Base-by-base conservation (phyloP, 805 yeast species). In the Kodamaea leandrae region DNA sequence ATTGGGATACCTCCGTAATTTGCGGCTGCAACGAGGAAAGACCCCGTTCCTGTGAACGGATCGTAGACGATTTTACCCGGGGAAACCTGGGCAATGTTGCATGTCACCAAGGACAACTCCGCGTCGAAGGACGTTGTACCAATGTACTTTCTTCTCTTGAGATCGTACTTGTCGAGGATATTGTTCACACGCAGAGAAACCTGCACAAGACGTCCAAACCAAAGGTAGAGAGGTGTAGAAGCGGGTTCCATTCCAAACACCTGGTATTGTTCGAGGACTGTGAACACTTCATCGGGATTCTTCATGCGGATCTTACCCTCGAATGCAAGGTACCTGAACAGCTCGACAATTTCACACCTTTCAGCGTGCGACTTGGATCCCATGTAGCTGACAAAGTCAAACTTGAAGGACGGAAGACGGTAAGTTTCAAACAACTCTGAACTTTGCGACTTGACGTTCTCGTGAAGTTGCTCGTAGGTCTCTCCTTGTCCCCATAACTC, bases 41-140 rank as follows among this genome's bases (percentile, higher is more conserved):
- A 87, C 0, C 99, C 99, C 0, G 99, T 93, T 0, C 99, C 99
- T 3, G 86, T 88, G 65, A 93, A 93, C 17, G 99, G 99, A 62
- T 93, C 99, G 57, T 87, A 91, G 56, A 85, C 77, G 3, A 89
- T 55, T 40, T 80, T 76, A 0, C 83, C 84, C 0, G 74, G 69
- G 26, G 60, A 70, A 10, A 83, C 87, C 47, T 85, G 89, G 0
- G 86, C 96, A 38, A 93, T 73, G 54, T 91, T 93, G 54, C 96
- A 86, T 21, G 95, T 83, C 12, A 90, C 83, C 35, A 93, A 64
- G 0, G 97, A 80, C 45, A 93, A 66, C 57, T 93, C 98, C 1
- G 96, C 95, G 52, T 93, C 99, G 63, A 93, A 93, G 13, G 96
- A 87, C 0, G 99, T 93, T 5, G 99, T 93, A 2, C 99, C 99